phyloP scores from a whole-genome alignment of 176 grass and related monocot species.

The Ensete glaucum region DNA sequence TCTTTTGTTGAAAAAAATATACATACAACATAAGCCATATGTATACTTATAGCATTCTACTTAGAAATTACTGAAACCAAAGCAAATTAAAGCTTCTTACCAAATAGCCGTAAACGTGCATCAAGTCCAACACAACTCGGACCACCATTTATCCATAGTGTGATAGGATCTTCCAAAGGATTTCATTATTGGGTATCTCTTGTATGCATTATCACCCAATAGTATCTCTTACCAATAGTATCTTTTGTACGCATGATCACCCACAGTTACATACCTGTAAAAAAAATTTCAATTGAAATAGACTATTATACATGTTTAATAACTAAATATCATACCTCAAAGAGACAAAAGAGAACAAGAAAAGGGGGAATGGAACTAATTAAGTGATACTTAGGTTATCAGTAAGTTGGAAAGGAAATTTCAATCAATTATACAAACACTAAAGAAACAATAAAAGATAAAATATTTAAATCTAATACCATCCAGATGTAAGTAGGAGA shows the following conservation, averaged over 20 bases:
- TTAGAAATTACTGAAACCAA: neutral
- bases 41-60: no score
- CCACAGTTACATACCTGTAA: conserved; percentile 43
- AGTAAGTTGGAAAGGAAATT: no score
- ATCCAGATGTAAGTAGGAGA: no score
- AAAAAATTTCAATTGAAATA: neutral
- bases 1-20: no score
- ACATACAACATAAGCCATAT: no score
- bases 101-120: conserved; percentile 34
- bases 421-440: no score
- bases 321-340: neutral
- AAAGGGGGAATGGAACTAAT: neutral
- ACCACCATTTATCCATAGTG: conserved; percentile 56
- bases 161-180: conserved; percentile 37
- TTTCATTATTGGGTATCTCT: conserved; percentile 30
- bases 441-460: no score
- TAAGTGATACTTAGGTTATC: no score
- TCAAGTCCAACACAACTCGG: conserved; percentile 47
- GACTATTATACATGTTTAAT: neutral
- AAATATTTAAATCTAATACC: no score
- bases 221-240: neutral
- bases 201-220: conserved; percentile 23
- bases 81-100: conserved; percentile 7
- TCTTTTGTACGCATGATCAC: conserved; percentile 24
- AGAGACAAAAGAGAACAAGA: neutral